These are phyloP conservation scores for Narthecium ossifragum DNA, from an alignment of 106 monocot species.

Conservation along the genomic window DNA sequence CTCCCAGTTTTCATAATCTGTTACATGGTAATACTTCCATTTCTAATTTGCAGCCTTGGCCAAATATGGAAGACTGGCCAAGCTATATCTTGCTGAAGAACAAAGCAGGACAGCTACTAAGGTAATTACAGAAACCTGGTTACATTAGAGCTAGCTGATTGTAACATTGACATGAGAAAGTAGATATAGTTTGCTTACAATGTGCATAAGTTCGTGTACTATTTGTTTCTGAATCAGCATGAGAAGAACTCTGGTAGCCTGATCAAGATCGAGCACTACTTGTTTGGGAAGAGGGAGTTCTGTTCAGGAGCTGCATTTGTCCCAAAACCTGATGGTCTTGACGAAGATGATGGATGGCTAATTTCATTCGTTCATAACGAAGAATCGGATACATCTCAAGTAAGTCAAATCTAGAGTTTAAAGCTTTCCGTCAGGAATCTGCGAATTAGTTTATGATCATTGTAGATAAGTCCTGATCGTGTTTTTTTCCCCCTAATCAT, in stretches of 20 bases:
- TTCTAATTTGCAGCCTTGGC: slow-evolving; percentile 21
- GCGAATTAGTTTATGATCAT: no score
- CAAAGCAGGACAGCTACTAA: slow-evolving; percentile 4
- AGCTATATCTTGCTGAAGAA: slow-evolving; percentile 26
- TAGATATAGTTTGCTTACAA: not conserved
- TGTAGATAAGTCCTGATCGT: no score
- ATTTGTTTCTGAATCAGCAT: no score
- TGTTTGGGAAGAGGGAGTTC: slow-evolving; percentile 23
- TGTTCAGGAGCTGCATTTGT: slow-evolving; percentile 51
- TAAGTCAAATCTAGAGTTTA: no score
- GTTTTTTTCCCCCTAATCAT: no score
- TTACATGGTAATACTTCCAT: not conserved
- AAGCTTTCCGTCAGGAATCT: no score
- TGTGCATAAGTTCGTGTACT: not conserved
- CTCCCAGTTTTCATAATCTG: not conserved
- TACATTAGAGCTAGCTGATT: not conserved
- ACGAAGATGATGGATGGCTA: slow-evolving; percentile 61
- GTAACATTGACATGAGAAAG: not conserved
- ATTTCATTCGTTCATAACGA: slow-evolving; percentile 42
- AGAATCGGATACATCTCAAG: slow-evolving; percentile 38
- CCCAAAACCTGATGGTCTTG: slow-evolving; percentile 9
- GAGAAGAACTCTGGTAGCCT: no score
- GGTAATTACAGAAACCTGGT: slow-evolving; percentile 8
- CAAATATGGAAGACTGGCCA: slow-evolving; percentile 34
- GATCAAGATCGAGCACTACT: slow-evolving; percentile 25